Conservation (phyloP, 2,329 filamentous ascomycete genomes). For the Sporothrix dimorphospora region DNA sequence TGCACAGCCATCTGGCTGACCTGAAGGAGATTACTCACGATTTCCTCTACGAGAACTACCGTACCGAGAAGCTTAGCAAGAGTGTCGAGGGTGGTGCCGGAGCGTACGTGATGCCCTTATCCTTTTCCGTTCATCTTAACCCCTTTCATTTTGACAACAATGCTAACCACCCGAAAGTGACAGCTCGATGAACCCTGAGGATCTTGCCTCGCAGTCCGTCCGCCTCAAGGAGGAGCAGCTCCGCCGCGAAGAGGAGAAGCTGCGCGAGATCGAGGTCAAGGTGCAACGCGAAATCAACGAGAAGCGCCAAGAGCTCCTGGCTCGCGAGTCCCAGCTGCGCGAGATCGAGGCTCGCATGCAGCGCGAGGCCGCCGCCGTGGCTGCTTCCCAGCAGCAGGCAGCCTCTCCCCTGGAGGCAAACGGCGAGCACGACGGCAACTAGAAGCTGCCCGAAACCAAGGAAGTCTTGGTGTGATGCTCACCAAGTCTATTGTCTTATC, state of each 20-base stretch:
- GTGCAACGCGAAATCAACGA: slow-evolving; percentile 99
- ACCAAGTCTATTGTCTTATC: neutral
- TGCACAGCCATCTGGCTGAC: slow-evolving; percentile 97
- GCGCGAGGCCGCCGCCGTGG: slow-evolving; percentile 70
- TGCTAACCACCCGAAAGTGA: slow-evolving; percentile 53
- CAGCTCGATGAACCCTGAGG: slow-evolving; percentile 96
- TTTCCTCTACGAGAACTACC: slow-evolving; percentile 99
- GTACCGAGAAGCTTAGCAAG: slow-evolving; percentile 99
- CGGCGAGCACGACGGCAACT: slow-evolving; percentile 58
- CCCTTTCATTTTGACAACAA: neutral
- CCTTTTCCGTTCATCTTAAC: slow-evolving; percentile 15
- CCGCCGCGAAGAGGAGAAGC: slow-evolving; percentile 98
- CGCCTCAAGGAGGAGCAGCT: slow-evolving; percentile 99
- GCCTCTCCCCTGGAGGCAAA: slow-evolving; percentile 52
- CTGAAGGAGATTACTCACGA: slow-evolving; percentile 99
- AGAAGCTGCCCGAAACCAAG: slow-evolving; percentile 35
- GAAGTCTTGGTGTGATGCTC: slow-evolving; percentile 29
- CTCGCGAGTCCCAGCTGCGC: slow-evolving; percentile 96
- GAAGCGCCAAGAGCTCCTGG: slow-evolving; percentile 97
- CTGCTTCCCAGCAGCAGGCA: slow-evolving; percentile 44
- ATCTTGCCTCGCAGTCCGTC: slow-evolving; percentile 94
- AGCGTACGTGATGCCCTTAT: slow-evolving; percentile 67
- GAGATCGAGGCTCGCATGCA: slow-evolving; percentile 99
- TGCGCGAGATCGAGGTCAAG: slow-evolving; percentile 99
- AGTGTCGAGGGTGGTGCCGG: slow-evolving; percentile 89